Conservation (phyloP, 176 grass and related monocot genomes). For the Alopecurus myosuroides region DNA sequence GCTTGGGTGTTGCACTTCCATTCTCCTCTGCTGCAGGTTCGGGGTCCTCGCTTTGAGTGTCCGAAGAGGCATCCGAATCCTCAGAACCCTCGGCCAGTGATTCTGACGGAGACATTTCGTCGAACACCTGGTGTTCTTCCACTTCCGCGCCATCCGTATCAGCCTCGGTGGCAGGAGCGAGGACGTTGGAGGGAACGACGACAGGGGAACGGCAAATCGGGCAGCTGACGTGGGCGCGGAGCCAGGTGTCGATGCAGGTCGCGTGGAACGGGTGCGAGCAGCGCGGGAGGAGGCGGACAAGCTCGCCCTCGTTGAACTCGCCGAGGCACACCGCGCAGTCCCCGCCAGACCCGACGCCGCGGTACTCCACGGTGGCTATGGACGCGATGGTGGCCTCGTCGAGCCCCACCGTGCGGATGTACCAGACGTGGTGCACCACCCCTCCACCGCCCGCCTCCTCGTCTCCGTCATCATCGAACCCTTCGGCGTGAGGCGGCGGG, state of each 20-base stretch:
- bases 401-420: conserved; percentile 70
- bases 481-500: not conserved
- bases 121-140: conserved; percentile 19
- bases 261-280: conserved; percentile 73
- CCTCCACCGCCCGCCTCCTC: conserved; percentile 27
- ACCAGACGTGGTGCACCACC: conserved; percentile 70
- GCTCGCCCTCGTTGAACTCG: conserved; percentile 69
- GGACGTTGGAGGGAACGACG: conserved; percentile 18
- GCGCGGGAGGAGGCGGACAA: conserved; percentile 69
- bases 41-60: conserved; percentile 18
- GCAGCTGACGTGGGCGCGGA: conserved; percentile 71
- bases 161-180: not conserved
- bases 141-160: not conserved
- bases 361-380: conserved; percentile 63
- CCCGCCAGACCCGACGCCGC: conserved; percentile 20
- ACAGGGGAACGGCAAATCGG: conserved; percentile 62
- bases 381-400: conserved; percentile 72
- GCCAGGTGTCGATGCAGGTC: conserved; percentile 84
- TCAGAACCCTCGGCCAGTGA: conserved; percentile 19
- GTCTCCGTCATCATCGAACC: conserved; percentile 14
- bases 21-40: not conserved
- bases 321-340: conserved; percentile 83
- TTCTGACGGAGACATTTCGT: conserved; percentile 30
- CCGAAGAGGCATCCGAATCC: conserved; percentile 16
- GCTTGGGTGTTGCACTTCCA: not conserved